Conservation (phyloP, 768 basidiomycete species). For the Hydnomerulius pinastri region DNA sequence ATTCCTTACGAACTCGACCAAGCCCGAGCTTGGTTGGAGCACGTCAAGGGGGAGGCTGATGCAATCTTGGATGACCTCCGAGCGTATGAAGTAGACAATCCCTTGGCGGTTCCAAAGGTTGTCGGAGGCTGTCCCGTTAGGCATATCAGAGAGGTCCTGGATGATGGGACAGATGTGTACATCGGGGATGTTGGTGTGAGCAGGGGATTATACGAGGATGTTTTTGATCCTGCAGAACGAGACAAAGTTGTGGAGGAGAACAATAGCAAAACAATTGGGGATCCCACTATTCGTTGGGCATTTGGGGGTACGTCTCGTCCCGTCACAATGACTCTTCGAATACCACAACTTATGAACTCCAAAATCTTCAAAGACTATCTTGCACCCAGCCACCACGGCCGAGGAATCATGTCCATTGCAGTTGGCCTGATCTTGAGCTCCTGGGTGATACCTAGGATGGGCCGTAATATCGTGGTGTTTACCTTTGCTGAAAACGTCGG, state of each 20-base stretch:
- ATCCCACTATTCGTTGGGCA: slow-evolving; percentile 54
- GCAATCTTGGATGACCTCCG: slow-evolving; percentile 8
- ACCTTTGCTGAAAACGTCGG: slow-evolving; percentile 52
- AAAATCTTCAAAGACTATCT: slow-evolving; percentile 44
- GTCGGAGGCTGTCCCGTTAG: slow-evolving; percentile 46
- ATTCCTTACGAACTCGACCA: slow-evolving; percentile 47
- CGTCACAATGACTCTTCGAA: slow-evolving; percentile 28
- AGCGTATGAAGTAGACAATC: neutral
- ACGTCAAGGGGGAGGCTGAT: slow-evolving; percentile 8
- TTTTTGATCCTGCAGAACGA: slow-evolving; percentile 33
- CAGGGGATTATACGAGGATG: slow-evolving; percentile 6
- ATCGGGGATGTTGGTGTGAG: slow-evolving; percentile 36
- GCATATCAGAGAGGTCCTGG: slow-evolving; percentile 47
- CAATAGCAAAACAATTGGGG: slow-evolving; percentile 38
- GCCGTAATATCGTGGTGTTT: slow-evolving; percentile 42
- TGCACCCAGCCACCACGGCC: slow-evolving; percentile 52
- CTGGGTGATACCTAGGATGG: slow-evolving; percentile 67
- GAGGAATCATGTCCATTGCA: slow-evolving; percentile 64
- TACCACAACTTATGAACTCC: neutral
- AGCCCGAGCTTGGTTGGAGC: slow-evolving; percentile 33
- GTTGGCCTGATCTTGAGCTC: slow-evolving; percentile 51
- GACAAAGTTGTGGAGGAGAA: slow-evolving; percentile 39
- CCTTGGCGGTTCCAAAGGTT: slow-evolving; percentile 17
- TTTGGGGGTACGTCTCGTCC: slow-evolving; percentile 49
- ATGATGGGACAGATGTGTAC: slow-evolving; percentile 50